Evolutionary conservation across 495 filamentous ascomycete genomes (phyloP).

Genomic region (Cudoniella acicularis): DNA sequence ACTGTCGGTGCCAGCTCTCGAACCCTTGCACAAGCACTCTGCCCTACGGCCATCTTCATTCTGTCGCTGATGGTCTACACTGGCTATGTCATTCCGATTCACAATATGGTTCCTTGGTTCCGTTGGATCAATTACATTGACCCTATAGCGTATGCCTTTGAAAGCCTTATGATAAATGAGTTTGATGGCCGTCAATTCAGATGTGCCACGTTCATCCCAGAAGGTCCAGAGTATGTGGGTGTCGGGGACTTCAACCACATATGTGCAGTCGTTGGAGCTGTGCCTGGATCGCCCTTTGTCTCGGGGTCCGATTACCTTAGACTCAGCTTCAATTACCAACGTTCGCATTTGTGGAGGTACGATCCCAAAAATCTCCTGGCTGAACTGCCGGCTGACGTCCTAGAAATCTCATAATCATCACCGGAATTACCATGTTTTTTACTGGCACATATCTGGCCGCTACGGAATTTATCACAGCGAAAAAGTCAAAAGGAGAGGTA

Average conservation of each 20-base stretch:
- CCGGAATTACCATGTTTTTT: slow-evolving; percentile 65
- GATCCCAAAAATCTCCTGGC: neutral
- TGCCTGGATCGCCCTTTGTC: slow-evolving; percentile 9
- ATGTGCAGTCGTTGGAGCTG: slow-evolving; percentile 11
- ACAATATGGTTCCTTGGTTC: slow-evolving; percentile 72
- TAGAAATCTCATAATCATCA: slow-evolving; percentile 69
- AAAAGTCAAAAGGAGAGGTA: slow-evolving; percentile 86
- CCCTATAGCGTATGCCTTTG: slow-evolving; percentile 81
- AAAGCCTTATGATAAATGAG: slow-evolving; percentile 84
- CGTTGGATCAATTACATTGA: slow-evolving; percentile 88
- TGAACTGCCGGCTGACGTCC: neutral
- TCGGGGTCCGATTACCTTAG: neutral
- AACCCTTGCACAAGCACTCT: slow-evolving; percentile 79
- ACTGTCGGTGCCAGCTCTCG: slow-evolving; percentile 73
- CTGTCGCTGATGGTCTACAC: slow-evolving; percentile 81
- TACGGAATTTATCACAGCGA: slow-evolving; percentile 69
- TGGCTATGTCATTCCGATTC: slow-evolving; percentile 73
- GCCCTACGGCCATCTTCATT: slow-evolving; percentile 76
- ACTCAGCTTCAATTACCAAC: slow-evolving; percentile 40
- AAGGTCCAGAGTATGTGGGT: slow-evolving; percentile 7
- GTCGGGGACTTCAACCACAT: neutral
- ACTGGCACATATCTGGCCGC: slow-evolving; percentile 61
- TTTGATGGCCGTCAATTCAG: slow-evolving; percentile 11
- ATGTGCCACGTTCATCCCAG: slow-evolving; percentile 12
- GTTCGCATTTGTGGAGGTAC: slow-evolving; percentile 59